Base-by-base conservation (phyloP, 2,329 filamentous ascomycete genomes). In the Setomelanomma holmii region DNA sequence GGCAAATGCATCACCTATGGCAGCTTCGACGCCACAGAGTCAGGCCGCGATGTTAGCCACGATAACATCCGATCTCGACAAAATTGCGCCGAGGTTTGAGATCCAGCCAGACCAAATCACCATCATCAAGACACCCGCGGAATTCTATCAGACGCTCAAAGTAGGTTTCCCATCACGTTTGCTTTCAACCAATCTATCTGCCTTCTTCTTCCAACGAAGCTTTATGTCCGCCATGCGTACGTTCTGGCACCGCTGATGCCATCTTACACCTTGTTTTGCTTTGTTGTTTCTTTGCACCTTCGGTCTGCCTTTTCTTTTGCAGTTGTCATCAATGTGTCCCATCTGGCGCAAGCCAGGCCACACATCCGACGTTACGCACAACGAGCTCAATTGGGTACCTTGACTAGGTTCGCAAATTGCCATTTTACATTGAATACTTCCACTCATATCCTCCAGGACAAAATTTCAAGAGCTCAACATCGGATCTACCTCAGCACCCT, bases 401-500 rank as follows among this genome's bases (percentile, higher is more conserved):
- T n/a, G n/a, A n/a, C n/a, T 4, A 34, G 41, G 41, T 39, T n/a
- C 43, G 33, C 33, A 24, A n/a, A n/a, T n/a, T n/a, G n/a, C n/a
- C n/a, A n/a, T n/a, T n/a, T n/a, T n/a, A n/a, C n/a, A n/a, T 17
- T 19, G 16, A 5, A 20, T 8, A 19, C 41, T 3, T 8, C 6
- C 19, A 41, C 61, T 67, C 55, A 72, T 51, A 23, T 6, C 0
- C 5, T 6, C 10, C 45, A 73, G 70, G 45, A 84, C 58, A 96
- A 93, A 78, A 97, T 99, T 69, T 84, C 84, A 45, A 84, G 83
- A 57, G 95, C 95, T 8, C 86, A 91, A 73, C 82, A 79, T 45
- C 85, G 90, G 53, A 89, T 99, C 61, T 99, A 96, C 72, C 79
- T 99, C 43, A 96, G 93, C n/a, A 99, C 95, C 0, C 79, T 99